Percentiles rank a stretch among this genome's conserved stretches.
Evolutionary conservation across 2,329 filamentous ascomycete species (phyloP).

Genomic region (Lizonia empirigonia): DNA sequence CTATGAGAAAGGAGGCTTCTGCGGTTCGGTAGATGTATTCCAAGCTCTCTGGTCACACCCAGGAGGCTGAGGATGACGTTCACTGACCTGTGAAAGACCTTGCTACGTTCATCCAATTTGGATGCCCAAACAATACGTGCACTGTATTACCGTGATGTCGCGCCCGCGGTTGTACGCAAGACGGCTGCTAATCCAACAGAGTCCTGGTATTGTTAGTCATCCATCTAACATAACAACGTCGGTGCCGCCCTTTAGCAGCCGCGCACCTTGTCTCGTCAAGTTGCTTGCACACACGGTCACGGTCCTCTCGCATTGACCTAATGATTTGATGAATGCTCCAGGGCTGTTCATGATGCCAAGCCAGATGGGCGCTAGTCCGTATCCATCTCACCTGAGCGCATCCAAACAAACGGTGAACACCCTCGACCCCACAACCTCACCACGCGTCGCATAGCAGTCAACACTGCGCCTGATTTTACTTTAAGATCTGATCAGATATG

Average conservation of each 20-base stretch:
- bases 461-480: neutral
- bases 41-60: conserved; percentile 7
- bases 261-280: too few relatives aligned
- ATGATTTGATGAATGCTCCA: too few relatives aligned
- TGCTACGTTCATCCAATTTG: conserved; percentile 26
- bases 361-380: conserved; percentile 3
- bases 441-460: conserved; percentile 23
- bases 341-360: conserved; percentile 2
- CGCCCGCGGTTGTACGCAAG: neutral
- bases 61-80: conserved; percentile 15
- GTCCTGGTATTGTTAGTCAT: neutral
- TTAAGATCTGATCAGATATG: conserved; percentile 25
- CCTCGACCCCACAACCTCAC: conserved; percentile 21
- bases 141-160: neutral
- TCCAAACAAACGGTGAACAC: conserved; percentile 31
- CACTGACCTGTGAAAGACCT: conserved; percentile 26
- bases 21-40: conserved; percentile 22
- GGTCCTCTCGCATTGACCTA: too few relatives aligned
- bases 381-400: conserved; percentile 16
- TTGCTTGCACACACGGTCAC: too few relatives aligned
- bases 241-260: too few relatives aligned
- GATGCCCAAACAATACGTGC: conserved; percentile 24
- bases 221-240: neutral
- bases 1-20: conserved; percentile 32
- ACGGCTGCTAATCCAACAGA: too few relatives aligned